phyloP scores from a whole-genome alignment of 139 green algal genomes.

The Microglena sp. region DNA sequence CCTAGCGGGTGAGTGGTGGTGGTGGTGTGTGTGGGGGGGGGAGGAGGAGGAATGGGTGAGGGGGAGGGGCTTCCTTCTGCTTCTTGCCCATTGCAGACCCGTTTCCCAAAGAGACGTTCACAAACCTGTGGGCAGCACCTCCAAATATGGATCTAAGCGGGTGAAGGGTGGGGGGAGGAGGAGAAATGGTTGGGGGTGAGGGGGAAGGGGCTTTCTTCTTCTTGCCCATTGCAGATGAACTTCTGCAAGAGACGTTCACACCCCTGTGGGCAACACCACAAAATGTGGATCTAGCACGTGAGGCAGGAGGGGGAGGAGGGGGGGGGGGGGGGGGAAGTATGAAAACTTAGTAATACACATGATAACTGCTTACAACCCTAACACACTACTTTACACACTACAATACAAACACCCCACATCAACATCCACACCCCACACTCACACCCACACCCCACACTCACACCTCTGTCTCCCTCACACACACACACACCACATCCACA shows the following conservation, averaged over 20 bases:
- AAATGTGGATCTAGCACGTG: slow-evolving; percentile 69
- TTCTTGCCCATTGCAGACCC: slow-evolving; percentile 82
- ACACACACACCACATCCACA: too few species aligned
- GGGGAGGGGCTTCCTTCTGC: slow-evolving; percentile 94
- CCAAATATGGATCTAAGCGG: slow-evolving; percentile 77
- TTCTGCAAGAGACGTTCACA: slow-evolving; percentile 66
- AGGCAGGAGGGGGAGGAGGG: slow-evolving; percentile 6
- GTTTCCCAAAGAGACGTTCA: slow-evolving; percentile 64
- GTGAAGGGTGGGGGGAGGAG: slow-evolving; percentile 15
- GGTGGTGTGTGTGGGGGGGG: too few species aligned
- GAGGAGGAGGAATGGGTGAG: too few species aligned
- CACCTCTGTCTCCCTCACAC: too few species aligned
- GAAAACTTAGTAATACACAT: too few species aligned
- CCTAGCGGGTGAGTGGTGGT: too few species aligned
- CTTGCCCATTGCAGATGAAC: slow-evolving; percentile 69
- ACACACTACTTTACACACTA: too few species aligned
- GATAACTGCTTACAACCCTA: too few species aligned
- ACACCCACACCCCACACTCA: too few species aligned
- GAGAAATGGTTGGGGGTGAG: too few species aligned
- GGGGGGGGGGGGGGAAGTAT: background rate
- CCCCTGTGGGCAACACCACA: slow-evolving; percentile 87
- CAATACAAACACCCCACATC: too few species aligned
- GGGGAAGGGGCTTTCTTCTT: slow-evolving; percentile 98
- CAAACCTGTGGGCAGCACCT: slow-evolving; percentile 80
- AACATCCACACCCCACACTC: too few species aligned